Evolutionary conservation across 1,139 yeast genomes (phyloP).

Genomic region (Yamadazyma trypodendri): DNA sequence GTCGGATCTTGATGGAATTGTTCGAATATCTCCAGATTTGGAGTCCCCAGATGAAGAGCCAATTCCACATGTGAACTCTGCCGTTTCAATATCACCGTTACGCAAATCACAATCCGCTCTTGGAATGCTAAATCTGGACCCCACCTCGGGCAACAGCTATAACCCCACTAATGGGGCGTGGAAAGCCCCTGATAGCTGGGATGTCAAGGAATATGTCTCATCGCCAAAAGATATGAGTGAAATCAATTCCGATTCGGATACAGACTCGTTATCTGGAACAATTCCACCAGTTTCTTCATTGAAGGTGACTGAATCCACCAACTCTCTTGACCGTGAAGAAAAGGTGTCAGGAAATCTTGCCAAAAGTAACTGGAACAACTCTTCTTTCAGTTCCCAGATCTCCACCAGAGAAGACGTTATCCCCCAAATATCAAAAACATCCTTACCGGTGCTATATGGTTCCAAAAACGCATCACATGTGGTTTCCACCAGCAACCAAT

Average conservation of each 20-base stretch:
- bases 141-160: no score
- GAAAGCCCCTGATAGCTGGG: constrained; percentile 84
- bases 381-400: constrained; percentile 2
- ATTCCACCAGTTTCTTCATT: no score
- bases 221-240: constrained; percentile 12
- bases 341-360: neutral
- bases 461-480: constrained; percentile 27
- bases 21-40: constrained; percentile 24
- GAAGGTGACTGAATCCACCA: no score
- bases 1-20: constrained; percentile 53
- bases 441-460: constrained; percentile 40
- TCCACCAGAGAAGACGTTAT: constrained; percentile 1
- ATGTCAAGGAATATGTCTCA: constrained; percentile 47
- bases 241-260: constrained; percentile 17
- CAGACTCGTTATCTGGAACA: constrained; percentile 15
- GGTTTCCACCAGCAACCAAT: constrained; percentile 19
- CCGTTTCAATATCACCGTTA: constrained; percentile 8
- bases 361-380: constrained; percentile 3
- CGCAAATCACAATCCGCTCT: constrained; percentile 10
- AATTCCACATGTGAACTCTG: constrained; percentile 4
- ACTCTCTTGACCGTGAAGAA: neutral
- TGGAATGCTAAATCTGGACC: constrained; percentile 6
- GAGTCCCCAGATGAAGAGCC: neutral
- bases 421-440: constrained; percentile 3
- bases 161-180: constrained; percentile 26